Base-by-base conservation (phyloP, 352 stramenopile species). In the Phytophthora nicotianae region DNA sequence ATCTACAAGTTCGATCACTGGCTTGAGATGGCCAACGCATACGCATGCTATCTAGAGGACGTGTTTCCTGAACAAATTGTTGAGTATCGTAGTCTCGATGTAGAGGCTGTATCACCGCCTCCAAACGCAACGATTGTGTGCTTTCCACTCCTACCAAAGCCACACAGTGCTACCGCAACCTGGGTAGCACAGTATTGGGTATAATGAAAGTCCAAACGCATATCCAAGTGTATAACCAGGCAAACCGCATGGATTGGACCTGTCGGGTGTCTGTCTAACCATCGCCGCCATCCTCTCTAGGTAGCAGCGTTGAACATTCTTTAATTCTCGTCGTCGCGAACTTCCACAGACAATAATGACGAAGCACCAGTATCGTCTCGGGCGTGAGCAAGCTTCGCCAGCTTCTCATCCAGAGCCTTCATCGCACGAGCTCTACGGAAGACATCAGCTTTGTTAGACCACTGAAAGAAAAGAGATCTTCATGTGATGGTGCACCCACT, bases 1-100 rank as follows among this genome's bases (percentile, higher is more conserved):
- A 90, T 96, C 49, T 93, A 96, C 75, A 92, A 93, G 62, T 87
- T 96, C 50, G 88, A 96, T 50, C 88, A 96, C 51, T 96, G 83
- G 87, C 71, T 95, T 17, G 87, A 96, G 71, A 90, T 93, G 80
- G 67, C 68, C 4, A 38, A 81, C 2, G 58, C 57, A 5, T 19
- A 50, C 8, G 68, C 69, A 11, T 24, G 38, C 8, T 82, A 83
- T 40, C 38, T 91, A 4, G 68, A 94, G 20, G 61, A 81, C 17
- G 38, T 65, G 5, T 63, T 85, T 27, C 72, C 81, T 5, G 70
- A 50, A n/a, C 63, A 74, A 24, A 74, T 96, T n/a, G 69, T 90
- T 27, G 88, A 96, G 40, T 96, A 88, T 64, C 72, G 77, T 27
- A 85, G 75, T 35, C 33, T 85, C 4, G 67, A 79, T 4, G 45